phyloP scores from a whole-genome alignment of 2,329 filamentous ascomycete species.

The Stagonosporopsis vannaccii region DNA sequence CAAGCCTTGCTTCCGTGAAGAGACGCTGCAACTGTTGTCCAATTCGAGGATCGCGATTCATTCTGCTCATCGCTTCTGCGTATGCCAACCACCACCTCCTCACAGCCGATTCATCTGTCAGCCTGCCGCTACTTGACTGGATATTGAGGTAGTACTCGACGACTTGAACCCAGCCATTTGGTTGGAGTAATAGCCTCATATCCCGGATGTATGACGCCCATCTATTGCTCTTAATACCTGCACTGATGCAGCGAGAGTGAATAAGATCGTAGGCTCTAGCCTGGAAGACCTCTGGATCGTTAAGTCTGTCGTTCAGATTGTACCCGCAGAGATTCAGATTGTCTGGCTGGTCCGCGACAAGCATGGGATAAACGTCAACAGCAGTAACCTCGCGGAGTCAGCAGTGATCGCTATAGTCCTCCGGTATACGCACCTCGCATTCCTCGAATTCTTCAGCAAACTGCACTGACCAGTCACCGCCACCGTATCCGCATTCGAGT shows the following conservation, averaged over 20 bases:
- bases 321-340: constrained; percentile 46
- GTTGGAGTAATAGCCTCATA: constrained; percentile 73
- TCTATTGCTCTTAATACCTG: constrained; percentile 73
- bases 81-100: constrained; percentile 49
- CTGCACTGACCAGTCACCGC: constrained; percentile 48
- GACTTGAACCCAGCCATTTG: constrained; percentile 86
- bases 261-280: constrained; percentile 80
- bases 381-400: constrained; percentile 45
- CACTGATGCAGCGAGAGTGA: constrained; percentile 76
- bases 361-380: constrained; percentile 48
- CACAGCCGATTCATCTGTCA: constrained; percentile 61
- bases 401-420: background rate
- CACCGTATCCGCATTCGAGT: constrained; percentile 51
- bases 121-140: constrained; percentile 83
- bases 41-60: constrained; percentile 46
- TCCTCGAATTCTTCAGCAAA: constrained; percentile 49
- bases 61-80: constrained; percentile 41
- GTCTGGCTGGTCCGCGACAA: constrained; percentile 46
- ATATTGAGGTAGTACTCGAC: constrained; percentile 86
- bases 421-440: constrained; percentile 43
- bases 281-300: constrained; percentile 59
- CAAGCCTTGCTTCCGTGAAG: constrained; percentile 41
- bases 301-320: constrained; percentile 51
- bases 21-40: constrained; percentile 39
- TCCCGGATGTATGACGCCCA: constrained; percentile 82